Evolutionary conservation across 345 rosid species (phyloP), one percentile per base, ranked within the genome.

Genomic region (Aethionema arabicum): DNA sequence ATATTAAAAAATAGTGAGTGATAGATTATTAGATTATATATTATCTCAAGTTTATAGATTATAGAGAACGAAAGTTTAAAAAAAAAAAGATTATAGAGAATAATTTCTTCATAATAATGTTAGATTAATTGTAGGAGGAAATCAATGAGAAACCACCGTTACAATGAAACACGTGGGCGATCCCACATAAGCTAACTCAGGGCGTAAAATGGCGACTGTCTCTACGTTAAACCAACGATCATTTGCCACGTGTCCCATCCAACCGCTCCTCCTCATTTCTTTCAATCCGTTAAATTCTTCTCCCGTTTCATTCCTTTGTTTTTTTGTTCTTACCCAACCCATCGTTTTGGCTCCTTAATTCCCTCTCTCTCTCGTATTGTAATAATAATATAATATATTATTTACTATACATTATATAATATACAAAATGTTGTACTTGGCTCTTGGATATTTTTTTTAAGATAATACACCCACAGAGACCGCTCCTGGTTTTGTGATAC

Each of bases 211-310:
- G 43, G 37, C 56, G 45, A 65, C 44, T 52, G 52, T 45, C 56
- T 38, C 51, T 21, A 43, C 38, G 33, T 0, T 2, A 5, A 43
- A 52, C 70, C 66, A 65, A 72, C 2, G 0, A 52, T 0, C 7
- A 0, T 13, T 12, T 0, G 3, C 56, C 75, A 86, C 82, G 82
- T 88, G 11, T 77, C 70, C 3, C 78, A 74, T 14, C 84, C 83
- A 56, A 76, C 78, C 61, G 82, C 90, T 27, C 74, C 47, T 16
- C 47, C 47, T 4, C 59, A 38, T 50, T 54, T 62, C 56, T 11
- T 67, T 48, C 57, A 35, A 44, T 58, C 59, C 31, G 58, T 73
- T 64, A 52, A 73, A 59, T 54, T 68, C 57, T 66, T 15, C 63
- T 31, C 10, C 46, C 9, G 37, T 43, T 43, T 4, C 48, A 7